Base-by-base conservation (phyloP, 2,329 filamentous ascomycete species). In the Pseudogymnoascus sp. region DNA sequence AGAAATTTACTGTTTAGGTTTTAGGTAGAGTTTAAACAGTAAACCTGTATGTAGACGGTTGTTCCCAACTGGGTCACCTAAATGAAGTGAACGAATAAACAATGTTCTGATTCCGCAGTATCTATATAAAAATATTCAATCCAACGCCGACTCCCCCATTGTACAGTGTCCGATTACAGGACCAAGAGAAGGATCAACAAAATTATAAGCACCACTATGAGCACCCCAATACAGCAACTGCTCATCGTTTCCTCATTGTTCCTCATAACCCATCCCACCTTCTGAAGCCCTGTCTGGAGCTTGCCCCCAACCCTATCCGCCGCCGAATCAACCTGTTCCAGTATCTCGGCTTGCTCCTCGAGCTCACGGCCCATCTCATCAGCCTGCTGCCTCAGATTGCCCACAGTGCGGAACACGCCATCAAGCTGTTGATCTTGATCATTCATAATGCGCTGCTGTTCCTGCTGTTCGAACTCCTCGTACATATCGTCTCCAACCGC, bases 361-460 rank as follows among this genome's bases (percentile, higher is more conserved):
- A 99, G 81, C 79, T 99, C 95, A 64, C 93, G 82, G 1, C 95
- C 93, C 93, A 99, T 99, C 70, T 92, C 90, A 76, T 96, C 88
- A 1, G 95, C 96, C 81, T 98, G 95, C 73, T 89, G 83, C 64
- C 93, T 82, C 73, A 99, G 78, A 74, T 92, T 97, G 2, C 93
- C 93, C 23, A 99, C 95, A 0, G 93, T 98, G 69, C 88, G 85
- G 74, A 96, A 96, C 57, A 99, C 93, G 14, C 90, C 90, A 74
- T 98, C 93, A 1, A 99, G 82, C 71, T 95, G 90, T 77, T 93
- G 83, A 74, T 99, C 95, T 80, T 99, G 95, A 76, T 97, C 92
- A 69, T 89, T 85, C 89, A 99, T 93, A 77, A 99, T 90, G 77
- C 93, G 85, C 73, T 90, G 75, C 79, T 99, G 96, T 74, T 96